Evolutionary conservation across 2,329 filamentous ascomycete genomes (phyloP), one percentile per base, ranked within the genome.

Genomic region (Stachybotrys elegans): DNA sequence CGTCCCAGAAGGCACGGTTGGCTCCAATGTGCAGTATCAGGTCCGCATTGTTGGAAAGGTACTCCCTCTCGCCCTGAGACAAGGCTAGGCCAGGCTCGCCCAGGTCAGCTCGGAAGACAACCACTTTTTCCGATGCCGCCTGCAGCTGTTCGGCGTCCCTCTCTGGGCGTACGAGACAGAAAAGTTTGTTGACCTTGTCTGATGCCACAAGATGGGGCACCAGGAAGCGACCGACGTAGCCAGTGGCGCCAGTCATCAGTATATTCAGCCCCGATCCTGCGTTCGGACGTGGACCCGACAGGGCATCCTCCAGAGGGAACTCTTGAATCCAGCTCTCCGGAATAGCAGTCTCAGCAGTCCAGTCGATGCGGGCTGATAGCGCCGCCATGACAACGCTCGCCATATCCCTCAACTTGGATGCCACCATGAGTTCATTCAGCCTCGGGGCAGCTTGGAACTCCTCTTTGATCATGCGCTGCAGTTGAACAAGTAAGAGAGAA

Each of bases 11-110:
- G 7, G 50, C 62, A 11, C 54, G 53, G 36, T 65, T 59, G 8
- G 68, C 68, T 6, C 67, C 70, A 25, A 60, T 62, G 52, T 75
- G 80, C 21, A 86, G 72, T 40, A 84, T 71, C 4, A 72, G 50
- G 50, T 73, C 63, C 1, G 57, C 63, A 5, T 53, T 36, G 3
- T 32, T 25, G 12, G 56, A 54, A 4, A 76, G 51, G 1, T 20
- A 16, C 4, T 39, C 14, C 14, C 59, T 54, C n/a, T 60, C 56
- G 1, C 50, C 35, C 36, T 34, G 31, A 12, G 31, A 8, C n/a
- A 34, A 17, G n/a, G 14, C 31, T 12, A 34, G 31, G n/a, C 31
- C 31, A 3, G 19, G 11, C 8, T 14, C 19, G 6, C 14, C n/a
- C n/a, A 34, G 31, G n/a, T 34, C 31, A 16, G 14, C 31, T 8